Evolutionary conservation across 1,139 yeast genomes (phyloP), one percentile per base, ranked within the genome.

Genomic region (Yamadazyma blattariae): DNA sequence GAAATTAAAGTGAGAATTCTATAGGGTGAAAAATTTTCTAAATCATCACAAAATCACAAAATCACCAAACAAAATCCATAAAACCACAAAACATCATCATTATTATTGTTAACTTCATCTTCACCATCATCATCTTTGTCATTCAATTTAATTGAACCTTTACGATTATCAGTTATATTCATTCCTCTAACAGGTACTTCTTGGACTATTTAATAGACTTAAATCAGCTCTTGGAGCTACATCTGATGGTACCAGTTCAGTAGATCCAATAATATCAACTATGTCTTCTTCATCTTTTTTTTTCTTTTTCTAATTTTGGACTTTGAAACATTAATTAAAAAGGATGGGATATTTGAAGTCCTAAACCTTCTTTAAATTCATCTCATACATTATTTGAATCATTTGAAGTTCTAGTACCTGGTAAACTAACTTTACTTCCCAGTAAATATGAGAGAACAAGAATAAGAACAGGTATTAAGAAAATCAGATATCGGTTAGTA

Each of bases 261-360:
- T 45, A 1, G 52, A 42, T 2, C 38, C 37, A 1, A 41, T 28
- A 40, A 48, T 35, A 35, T 51, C 45, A 5, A 48, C 54, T 11
- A 52, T 47, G 38, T 52, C 57, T 29, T 52, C 56, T 22, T 44
- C 54, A 19, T 38, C 38, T 12, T 41, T 38, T 5, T 17, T 17
- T 17, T 17, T 7, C 9, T 31, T 22, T 22, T 27, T 36, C 10
- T 29, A n/a, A 19, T 37, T 28, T 22, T 34, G 32, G 24, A 30
- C 30, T 30, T 12, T 14, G n/a, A 21, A 14, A 27, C 26, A 19
- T 25, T 31, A 22, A 32, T 32, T 3, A 27, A 12, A 11, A 32
- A 27, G 5, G 34, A 32, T 11, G 34, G 34, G 9, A 32, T 17
- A 8, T 30, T 27, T 7, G 25, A n/a, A n/a, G n/a, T 12, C n/a